Evolutionary conservation across 176 grass and related monocot species (phyloP), one percentile per base, ranked within the genome.

Genomic region (Alopecurus myosuroides): DNA sequence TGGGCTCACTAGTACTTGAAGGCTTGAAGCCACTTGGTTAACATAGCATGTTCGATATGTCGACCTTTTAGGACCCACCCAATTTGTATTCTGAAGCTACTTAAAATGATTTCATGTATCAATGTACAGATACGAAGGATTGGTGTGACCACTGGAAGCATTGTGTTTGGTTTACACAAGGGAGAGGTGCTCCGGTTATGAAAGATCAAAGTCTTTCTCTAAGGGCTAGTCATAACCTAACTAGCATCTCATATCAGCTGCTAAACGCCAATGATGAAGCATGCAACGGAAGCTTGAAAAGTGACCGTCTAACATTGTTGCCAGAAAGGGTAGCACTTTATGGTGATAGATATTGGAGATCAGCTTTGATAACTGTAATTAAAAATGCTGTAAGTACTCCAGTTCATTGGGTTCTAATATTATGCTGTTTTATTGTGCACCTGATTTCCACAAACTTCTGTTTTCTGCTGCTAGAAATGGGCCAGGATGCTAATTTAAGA

Each of bases 121-220:
- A 13, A 82, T 91, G 71, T 40, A 33, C 73, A 95, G 95, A 81
- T 77, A 81, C 36, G 31, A 87, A 89, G 65, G 83, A 91, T 77
- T 98, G 95, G 95, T 98, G 95, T 70, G 87, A 98, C 76, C 95
- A 98, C 44, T 98, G 95, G 95, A 98, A 98, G 85, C 92, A 98
- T 34, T 98, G 95, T 90, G 79, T 98, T 81, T 98, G 95, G 95
- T 95, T 95, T 73, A 88, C 88, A 86, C 80, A 86, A 77, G 91
- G 84, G 25, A 80, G 52, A 63, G 79, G 91, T 39, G 28, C 86
- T 65, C 72, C 55, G 46, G 51, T 84, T 71, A 80, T 45, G 22
- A 87, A 91, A 61, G 87, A 91, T 82, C 79, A 93, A 90, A 28
- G 18, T 87, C 56, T 98, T 89, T 84, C 72, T 66, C 70, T 95